phyloP scores from a whole-genome alignment of 805 yeast species.

The Metschnikowia hibisci region DNA sequence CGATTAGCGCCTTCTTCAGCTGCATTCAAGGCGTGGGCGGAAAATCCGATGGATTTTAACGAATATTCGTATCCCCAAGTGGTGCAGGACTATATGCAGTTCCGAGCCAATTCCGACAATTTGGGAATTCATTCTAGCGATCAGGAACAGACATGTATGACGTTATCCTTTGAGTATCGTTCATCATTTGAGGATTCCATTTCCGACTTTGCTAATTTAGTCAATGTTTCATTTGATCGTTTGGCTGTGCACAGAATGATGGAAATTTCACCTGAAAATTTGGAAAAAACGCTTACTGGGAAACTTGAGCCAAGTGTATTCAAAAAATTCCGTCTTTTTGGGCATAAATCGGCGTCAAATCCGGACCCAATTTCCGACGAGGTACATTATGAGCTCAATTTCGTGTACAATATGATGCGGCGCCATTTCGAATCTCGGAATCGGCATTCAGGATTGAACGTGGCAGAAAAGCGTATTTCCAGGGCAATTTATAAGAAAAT shows the following conservation, averaged over 20 bases:
- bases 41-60: conserved; percentile 2
- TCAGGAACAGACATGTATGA: conserved; percentile 28
- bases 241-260: conserved; percentile 22
- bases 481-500: neutral
- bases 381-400: conserved; percentile 31
- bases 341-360: conserved; percentile 15
- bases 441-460: conserved; percentile 25
- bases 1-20: conserved; percentile 26
- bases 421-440: conserved; percentile 32
- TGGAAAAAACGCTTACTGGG: conserved; percentile 32
- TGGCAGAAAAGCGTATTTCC: conserved; percentile 5
- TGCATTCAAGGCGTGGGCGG: conserved; percentile 13
- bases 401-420: conserved; percentile 29
- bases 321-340: conserved; percentile 24
- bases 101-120: neutral
- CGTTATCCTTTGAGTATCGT: conserved; percentile 33
- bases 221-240: conserved; percentile 28
- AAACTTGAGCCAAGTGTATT: conserved; percentile 18
- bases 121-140: conserved; percentile 4
- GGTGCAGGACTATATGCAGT: neutral
- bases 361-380: conserved; percentile 14
- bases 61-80: conserved; percentile 2
- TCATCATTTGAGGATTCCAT: conserved; percentile 35
- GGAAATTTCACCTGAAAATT: conserved; percentile 16
- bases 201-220: conserved; percentile 19